Evolutionary conservation across 1,284 basidiomycete genomes (phyloP).

Genomic region (Cutaneotrichosporon sp.): DNA sequence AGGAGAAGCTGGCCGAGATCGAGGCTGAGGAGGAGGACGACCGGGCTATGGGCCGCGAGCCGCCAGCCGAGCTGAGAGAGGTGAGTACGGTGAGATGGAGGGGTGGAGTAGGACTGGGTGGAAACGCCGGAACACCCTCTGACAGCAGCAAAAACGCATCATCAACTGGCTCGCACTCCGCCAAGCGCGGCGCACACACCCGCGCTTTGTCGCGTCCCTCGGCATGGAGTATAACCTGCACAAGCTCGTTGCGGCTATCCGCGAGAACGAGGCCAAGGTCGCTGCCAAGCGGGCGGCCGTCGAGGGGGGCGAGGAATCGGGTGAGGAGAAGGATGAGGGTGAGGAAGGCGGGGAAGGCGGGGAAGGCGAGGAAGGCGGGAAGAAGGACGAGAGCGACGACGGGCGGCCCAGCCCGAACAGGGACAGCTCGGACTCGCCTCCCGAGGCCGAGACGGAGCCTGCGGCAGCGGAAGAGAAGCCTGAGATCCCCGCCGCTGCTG

Average conservation of each 20-base stretch:
- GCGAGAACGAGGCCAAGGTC: conserved; percentile 2
- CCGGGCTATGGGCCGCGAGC: conserved; percentile 40
- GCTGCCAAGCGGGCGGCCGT: not conserved
- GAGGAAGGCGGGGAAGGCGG: conserved; percentile 14
- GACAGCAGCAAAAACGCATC: conserved; percentile 30
- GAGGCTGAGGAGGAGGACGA: conserved; percentile 45
- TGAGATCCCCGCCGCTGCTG: not conserved
- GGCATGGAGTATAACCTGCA: conserved; percentile 33
- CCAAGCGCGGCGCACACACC: conserved; percentile 34
- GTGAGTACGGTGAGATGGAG: conserved; percentile 19
- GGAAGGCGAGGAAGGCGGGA: conserved; percentile 9
- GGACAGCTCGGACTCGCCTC: not conserved
- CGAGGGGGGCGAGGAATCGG: conserved; percentile 10
- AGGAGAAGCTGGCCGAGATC: conserved; percentile 34
- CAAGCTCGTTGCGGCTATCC: conserved; percentile 30
- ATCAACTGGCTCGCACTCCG: conserved; percentile 44
- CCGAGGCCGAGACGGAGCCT: not conserved
- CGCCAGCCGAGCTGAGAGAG: conserved; percentile 30
- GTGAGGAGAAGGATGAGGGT: conserved; percentile 1
- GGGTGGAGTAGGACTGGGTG: not conserved
- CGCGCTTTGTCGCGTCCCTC: conserved; percentile 33
- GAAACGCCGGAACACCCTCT: conserved; percentile 1
- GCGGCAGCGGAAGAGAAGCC: not conserved
- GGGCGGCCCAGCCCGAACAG: not conserved
- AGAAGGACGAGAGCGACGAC: conserved; percentile 13